A percentile compares a stretch with the other conserved stretches of the same genome.
Evolutionary conservation across 106 monocot genomes (phyloP).

Genomic region (Dendrobium catenatum): DNA sequence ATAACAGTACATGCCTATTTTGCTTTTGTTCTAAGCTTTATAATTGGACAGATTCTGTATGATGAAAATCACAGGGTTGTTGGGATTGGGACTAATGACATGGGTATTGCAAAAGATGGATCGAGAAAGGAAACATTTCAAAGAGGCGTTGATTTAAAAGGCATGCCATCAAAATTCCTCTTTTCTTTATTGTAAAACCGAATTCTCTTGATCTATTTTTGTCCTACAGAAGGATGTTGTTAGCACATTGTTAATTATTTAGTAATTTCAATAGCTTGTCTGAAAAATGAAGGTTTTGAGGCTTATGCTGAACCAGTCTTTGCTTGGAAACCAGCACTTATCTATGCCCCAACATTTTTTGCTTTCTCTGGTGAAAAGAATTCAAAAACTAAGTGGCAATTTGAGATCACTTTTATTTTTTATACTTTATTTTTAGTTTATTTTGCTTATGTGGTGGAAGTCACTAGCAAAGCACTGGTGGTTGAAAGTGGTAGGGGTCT

Average conservation of each 20-base stretch:
- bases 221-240: background rate
- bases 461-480: too few relatives aligned
- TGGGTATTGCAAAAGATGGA: constrained; percentile 96
- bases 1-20: background rate
- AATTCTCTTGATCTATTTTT: background rate
- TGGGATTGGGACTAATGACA: constrained; percentile 91
- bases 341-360: background rate
- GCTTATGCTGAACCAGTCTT: too few relatives aligned
- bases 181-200: background rate
- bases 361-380: too few relatives aligned
- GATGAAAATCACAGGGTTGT: constrained; percentile 72
- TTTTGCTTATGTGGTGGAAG: too few relatives aligned
- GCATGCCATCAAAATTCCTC: constrained; percentile 16
- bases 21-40: constrained; percentile 21
- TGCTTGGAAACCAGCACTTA: background rate
- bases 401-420: too few relatives aligned
- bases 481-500: too few relatives aligned
- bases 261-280: background rate
- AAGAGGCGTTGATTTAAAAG: constrained; percentile 83
- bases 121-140: constrained; percentile 95
- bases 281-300: background rate
- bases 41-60: constrained; percentile 77
- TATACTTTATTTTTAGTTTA: too few relatives aligned
- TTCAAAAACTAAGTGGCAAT: too few relatives aligned
- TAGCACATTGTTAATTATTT: constrained; percentile 3